Evolutionary conservation across 2,329 filamentous ascomycete genomes (phyloP).

Genomic region (Beauveria bassiana): DNA sequence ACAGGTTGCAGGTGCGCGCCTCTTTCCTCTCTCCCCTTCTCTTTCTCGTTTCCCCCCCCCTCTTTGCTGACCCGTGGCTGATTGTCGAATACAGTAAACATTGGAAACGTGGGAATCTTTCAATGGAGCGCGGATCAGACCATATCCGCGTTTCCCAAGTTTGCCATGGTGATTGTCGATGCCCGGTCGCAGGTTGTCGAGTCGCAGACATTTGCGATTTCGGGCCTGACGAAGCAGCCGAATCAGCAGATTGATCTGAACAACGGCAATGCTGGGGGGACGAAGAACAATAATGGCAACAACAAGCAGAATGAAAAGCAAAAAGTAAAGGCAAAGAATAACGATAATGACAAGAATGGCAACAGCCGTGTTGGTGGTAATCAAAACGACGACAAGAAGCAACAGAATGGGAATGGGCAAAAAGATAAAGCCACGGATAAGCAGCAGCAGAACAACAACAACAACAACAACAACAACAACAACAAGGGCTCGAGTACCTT

Average conservation of each 20-base stretch:
- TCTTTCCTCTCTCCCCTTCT: too few relatives aligned
- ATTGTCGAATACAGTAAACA: conserved; percentile 12
- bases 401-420: neutral
- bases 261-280: neutral
- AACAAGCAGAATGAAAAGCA: neutral
- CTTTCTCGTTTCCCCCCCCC: neutral
- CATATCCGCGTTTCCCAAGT: conserved; percentile 16
- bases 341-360: neutral
- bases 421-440: neutral
- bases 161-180: conserved; percentile 18
- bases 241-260: conserved; percentile 1
- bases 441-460: neutral
- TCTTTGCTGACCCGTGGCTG: neutral
- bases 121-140: conserved; percentile 16
- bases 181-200: conserved; percentile 10
- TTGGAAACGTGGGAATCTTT: conserved; percentile 16
- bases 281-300: conserved; percentile 5
- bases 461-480: neutral
- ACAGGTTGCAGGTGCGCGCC: conserved; percentile 16
- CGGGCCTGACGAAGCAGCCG: neutral
- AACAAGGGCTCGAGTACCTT: neutral
- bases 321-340: neutral
- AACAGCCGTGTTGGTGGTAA: neutral
- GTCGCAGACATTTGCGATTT: conserved; percentile 14
- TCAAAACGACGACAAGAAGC: neutral